Evolutionary conservation across 192 early-diverging fungal species (phyloP).

Genomic region (Coemansia sp.): DNA sequence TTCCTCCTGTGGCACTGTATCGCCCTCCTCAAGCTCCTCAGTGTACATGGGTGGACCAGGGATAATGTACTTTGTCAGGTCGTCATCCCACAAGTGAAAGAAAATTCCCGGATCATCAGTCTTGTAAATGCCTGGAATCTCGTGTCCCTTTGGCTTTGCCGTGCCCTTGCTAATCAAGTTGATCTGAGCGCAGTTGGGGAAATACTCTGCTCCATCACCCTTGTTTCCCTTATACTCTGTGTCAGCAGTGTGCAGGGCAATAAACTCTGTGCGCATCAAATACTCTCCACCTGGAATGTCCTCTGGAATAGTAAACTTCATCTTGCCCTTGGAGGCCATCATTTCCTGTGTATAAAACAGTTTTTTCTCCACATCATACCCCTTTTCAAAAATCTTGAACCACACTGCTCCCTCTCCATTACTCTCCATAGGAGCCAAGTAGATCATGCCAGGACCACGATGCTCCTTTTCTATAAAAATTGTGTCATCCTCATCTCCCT

Average conservation of each 20-base stretch:
- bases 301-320: slow-evolving; percentile 16
- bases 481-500: neutral
- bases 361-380: neutral
- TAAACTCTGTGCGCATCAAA: slow-evolving; percentile 20
- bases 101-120: slow-evolving; percentile 14
- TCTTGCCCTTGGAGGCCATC: slow-evolving; percentile 6
- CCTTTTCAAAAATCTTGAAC: slow-evolving; percentile 24
- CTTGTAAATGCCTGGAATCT: slow-evolving; percentile 22
- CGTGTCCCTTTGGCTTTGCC: neutral
- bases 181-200: slow-evolving; percentile 25
- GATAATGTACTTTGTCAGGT: neutral
- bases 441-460: slow-evolving; percentile 14
- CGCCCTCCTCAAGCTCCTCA: neutral
- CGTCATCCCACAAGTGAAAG: neutral
- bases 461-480: slow-evolving; percentile 11
- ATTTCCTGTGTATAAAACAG: slow-evolving; percentile 13
- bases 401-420: slow-evolving; percentile 9
- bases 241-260: slow-evolving; percentile 20
- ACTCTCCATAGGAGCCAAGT: slow-evolving; percentile 7
- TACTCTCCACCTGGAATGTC: slow-evolving; percentile 23
- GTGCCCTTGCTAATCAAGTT: neutral
- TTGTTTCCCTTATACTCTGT: neutral
- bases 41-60: neutral
- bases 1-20: neutral
- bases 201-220: slow-evolving; percentile 17